These are phyloP conservation scores for Chlamydomonas reinhardtii DNA, from an alignment of 163 green algal species.

Conservation along the genomic window DNA sequence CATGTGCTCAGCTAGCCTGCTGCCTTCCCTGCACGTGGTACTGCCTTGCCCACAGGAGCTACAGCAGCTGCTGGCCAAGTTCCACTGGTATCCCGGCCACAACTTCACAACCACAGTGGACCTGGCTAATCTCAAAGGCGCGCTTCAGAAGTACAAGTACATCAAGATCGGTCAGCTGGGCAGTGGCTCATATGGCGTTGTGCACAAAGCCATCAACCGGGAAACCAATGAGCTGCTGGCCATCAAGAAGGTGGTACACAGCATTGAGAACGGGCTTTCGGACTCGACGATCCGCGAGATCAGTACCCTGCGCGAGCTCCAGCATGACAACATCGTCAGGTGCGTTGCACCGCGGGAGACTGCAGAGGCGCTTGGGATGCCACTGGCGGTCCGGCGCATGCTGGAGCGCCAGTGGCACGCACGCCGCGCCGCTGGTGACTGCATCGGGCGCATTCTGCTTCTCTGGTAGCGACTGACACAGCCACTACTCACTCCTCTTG, in stretches of 20 bases:
- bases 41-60: constrained; percentile 8
- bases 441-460: too few relatives aligned
- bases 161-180: constrained; percentile 38
- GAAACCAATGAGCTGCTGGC: constrained; percentile 76
- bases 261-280: constrained; percentile 84
- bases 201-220: constrained; percentile 79
- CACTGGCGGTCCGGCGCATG: background rate
- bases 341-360: constrained; percentile 1
- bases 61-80: constrained; percentile 5
- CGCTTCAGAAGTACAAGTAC: constrained; percentile 51
- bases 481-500: too few relatives aligned
- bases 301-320: constrained; percentile 86
- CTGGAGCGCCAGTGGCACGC: background rate
- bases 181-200: constrained; percentile 58
- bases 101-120: constrained; percentile 13
- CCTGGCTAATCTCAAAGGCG: constrained; percentile 39
- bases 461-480: too few relatives aligned
- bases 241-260: constrained; percentile 90
- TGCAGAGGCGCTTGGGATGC: background rate
- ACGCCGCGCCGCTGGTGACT: too few relatives aligned
- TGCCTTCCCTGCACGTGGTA: too few relatives aligned
- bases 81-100: constrained; percentile 4
- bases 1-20: too few relatives aligned
- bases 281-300: constrained; percentile 89
- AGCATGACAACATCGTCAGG: constrained; percentile 90